phyloP scores from a whole-genome alignment of 2,329 filamentous ascomycete species.

The Aspergillus hortae region DNA sequence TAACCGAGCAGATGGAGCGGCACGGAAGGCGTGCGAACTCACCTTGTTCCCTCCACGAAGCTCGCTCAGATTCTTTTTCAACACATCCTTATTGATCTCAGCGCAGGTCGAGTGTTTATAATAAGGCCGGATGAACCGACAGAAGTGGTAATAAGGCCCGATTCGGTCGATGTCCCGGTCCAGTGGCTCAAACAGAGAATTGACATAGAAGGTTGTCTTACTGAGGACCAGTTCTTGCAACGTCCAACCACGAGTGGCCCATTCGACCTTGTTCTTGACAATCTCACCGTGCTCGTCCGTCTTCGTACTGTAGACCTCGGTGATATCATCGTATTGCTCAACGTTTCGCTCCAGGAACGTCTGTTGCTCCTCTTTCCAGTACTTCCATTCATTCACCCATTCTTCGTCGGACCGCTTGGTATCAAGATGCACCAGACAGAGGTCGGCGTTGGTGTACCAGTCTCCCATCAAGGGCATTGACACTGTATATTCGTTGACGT shows the following conservation, averaged over 20 bases:
- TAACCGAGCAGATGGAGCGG: not conserved
- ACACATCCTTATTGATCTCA: not conserved
- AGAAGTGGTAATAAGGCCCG: constrained; percentile 30
- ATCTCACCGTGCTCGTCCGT: not conserved
- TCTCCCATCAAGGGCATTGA: constrained; percentile 21
- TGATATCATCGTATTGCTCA: no score
- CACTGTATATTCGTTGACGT: constrained; percentile 16
- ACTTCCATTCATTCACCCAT: constrained; percentile 9
- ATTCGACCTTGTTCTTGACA: constrained; percentile 7
- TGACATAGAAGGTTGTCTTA: constrained; percentile 34
- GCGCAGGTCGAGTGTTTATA: not conserved
- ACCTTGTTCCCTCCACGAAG: not conserved
- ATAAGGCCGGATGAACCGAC: constrained; percentile 21
- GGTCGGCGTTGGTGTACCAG: constrained; percentile 19
- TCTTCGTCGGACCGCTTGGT: constrained; percentile 5
- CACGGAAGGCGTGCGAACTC: not conserved
- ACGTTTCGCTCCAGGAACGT: not conserved
- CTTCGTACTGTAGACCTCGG: no score
- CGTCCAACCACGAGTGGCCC: constrained; percentile 22
- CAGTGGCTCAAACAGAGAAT: constrained; percentile 27
- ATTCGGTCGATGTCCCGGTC: constrained; percentile 26
- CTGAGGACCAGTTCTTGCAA: constrained; percentile 26
- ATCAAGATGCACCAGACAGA: constrained; percentile 18
- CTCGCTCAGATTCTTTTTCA: not conserved
- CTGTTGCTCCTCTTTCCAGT: not conserved